Base-by-base conservation (phyloP, 257 asterid genomes). In the Datura wrightii region DNA sequence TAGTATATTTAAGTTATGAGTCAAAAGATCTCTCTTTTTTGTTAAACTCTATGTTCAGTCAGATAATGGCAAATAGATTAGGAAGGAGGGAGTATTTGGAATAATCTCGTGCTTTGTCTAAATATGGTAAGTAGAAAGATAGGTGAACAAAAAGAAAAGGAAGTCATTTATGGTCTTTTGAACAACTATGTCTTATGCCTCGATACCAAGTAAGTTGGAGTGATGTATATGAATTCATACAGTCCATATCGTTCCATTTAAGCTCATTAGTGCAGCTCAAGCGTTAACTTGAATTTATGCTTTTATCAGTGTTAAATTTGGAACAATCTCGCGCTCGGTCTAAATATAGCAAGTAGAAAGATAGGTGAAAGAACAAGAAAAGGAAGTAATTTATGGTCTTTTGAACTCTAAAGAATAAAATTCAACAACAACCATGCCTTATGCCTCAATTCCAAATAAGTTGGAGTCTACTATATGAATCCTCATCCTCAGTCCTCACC, bases 291-390 rank as follows among this genome's bases (percentile, higher is more conserved):
- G 7, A 13, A 48, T 14, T 50, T 24, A 24, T 24, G 31, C 31
- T 24, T 24, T 24, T 24, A 24, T 24, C 31, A 24, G n/a, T n/a
- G n/a, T n/a, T n/a, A n/a, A n/a, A 10, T 42, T 65, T 71, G 79
- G 56, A 2, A 42, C 42, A 0, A 71, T 71, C 5, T 71, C 37
- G 5, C 42, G 16, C 16, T 10, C 5, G 16, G 1, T 71, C 9
- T 46, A 46, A 46, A 2, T 69, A 41, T 70, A 41, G 36, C 18
- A 70, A 41, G 79, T 8, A 70, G 36, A 39, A 60, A 70, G 34
- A 41, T 41, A 41, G 50, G 53, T 69, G 79, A 69, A 39, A 69
- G 50, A 72, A 3, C 59, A 19, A 72, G 80, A 74, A 48, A 74
- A 24, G 24, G 24, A 48, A 74, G 44, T 74, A 1, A 48, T 71